Evolutionary conservation across 768 basidiomycete species (phyloP).

Genomic region (Lyophyllum decastes): DNA sequence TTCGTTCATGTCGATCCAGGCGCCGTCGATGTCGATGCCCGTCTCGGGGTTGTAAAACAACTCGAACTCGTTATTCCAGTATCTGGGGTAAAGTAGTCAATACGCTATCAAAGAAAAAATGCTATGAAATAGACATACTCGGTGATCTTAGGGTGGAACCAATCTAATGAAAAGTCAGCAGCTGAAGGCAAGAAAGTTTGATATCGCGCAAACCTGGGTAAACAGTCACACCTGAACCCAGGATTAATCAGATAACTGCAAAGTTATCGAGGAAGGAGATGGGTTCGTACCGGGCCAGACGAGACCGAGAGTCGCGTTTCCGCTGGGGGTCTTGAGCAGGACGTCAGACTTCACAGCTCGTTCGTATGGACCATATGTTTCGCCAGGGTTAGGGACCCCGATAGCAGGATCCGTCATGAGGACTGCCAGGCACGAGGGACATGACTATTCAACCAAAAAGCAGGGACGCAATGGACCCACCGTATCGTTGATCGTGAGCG

Average conservation of each 20-base stretch:
- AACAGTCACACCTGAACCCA: constrained; percentile 49
- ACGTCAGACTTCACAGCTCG: constrained; percentile 54
- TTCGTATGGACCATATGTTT: constrained; percentile 54
- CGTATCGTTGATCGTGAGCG: constrained; percentile 54
- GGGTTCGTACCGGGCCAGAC: constrained; percentile 62
- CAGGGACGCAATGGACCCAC: constrained; percentile 31
- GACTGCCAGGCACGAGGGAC: constrained; percentile 36
- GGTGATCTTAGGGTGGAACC: constrained; percentile 58
- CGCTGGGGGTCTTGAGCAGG: constrained; percentile 65
- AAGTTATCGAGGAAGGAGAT: background rate
- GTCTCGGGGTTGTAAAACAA: constrained; percentile 52
- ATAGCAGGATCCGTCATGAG: constrained; percentile 78
- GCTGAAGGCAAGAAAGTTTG: background rate
- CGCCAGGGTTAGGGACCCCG: constrained; percentile 42
- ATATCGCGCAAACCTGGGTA: constrained; percentile 47
- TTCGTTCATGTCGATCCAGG: constrained; percentile 81
- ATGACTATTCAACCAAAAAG: background rate
- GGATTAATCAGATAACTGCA: background rate
- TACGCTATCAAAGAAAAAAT: background rate
- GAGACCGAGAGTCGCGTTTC: constrained; percentile 54
- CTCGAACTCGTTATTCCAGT: constrained; percentile 64
- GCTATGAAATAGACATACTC: constrained; percentile 30
- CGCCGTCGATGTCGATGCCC: constrained; percentile 68
- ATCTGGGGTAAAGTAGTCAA: constrained; percentile 31
- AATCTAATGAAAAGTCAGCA: constrained; percentile 37